Percentiles rank a stretch among this genome's conserved stretches.
phyloP scores from a whole-genome alignment of 176 grass and related monocot genomes.

The Hordeum marinum region DNA sequence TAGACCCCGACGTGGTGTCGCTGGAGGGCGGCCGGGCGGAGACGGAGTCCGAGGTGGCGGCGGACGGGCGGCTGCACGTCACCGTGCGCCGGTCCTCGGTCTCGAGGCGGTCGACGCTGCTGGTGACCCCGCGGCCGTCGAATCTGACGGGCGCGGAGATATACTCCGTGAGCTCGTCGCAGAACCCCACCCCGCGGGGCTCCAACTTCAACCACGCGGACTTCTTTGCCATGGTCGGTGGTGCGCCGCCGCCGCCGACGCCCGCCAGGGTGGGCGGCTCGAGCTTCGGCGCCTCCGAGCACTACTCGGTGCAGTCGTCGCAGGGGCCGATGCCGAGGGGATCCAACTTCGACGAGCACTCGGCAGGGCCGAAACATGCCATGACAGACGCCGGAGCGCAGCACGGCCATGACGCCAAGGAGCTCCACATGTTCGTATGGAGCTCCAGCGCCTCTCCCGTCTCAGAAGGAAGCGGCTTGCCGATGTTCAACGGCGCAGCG shows the following conservation, averaged over 20 bases:
- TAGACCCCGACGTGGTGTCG: constrained; percentile 65
- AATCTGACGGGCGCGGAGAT: constrained; percentile 87
- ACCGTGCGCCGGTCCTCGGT: constrained; percentile 66
- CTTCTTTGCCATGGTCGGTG: constrained; percentile 80
- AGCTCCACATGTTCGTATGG: no score
- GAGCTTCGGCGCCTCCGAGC: constrained; percentile 65
- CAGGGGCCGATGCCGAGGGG: constrained; percentile 66
- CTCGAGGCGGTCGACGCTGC: constrained; percentile 46
- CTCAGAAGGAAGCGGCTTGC: constrained; percentile 74
- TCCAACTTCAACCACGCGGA: constrained; percentile 90
- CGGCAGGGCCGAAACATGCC: background rate
- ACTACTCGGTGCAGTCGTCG: constrained; percentile 69
- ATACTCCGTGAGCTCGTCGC: constrained; percentile 83
- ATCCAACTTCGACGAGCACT: constrained; percentile 81
- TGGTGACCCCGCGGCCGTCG: constrained; percentile 68
- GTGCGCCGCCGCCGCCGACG: constrained; percentile 31
- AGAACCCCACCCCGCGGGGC: constrained; percentile 73
- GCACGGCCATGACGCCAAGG: constrained; percentile 69
- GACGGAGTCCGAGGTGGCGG: constrained; percentile 60
- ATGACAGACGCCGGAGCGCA: background rate
- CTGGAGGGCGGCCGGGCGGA: constrained; percentile 53
- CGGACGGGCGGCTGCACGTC: constrained; percentile 62
- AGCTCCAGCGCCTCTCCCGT: constrained; percentile 84
- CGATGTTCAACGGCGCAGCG: constrained; percentile 28
- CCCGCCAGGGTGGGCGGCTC: constrained; percentile 34